A percentile compares a stretch with the other conserved stretches of the same genome.
phyloP scores from a whole-genome alignment of 106 monocot species.

The Dendrobium huoshanense region DNA sequence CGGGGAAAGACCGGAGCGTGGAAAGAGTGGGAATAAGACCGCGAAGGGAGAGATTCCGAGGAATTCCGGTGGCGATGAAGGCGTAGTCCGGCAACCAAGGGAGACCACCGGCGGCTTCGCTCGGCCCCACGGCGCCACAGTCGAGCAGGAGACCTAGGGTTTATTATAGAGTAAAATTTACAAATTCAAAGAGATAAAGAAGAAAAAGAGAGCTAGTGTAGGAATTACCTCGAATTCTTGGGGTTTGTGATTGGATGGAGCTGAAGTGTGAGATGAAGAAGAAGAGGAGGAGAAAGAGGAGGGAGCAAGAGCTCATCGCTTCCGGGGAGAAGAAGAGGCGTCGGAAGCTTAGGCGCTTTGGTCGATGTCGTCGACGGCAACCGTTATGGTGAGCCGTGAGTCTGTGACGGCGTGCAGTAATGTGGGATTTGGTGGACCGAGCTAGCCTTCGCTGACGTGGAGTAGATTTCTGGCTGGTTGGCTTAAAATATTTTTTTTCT shows the following conservation, averaged over 20 bases:
- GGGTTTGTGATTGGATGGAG: background rate
- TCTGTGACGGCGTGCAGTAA: background rate
- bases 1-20: conserved; percentile 69
- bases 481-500: too few relatives aligned
- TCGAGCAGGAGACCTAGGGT: conserved; percentile 33
- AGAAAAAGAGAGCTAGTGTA: background rate
- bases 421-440: background rate
- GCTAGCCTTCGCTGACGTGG: background rate
- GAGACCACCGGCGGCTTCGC: conserved; percentile 14
- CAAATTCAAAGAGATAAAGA: background rate
- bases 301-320: background rate
- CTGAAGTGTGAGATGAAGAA: background rate
- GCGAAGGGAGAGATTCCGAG: conserved; percentile 26
- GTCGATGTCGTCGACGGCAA: background rate
- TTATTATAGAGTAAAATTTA: background rate
- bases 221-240: conserved; percentile 3
- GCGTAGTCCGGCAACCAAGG: conserved; percentile 44
- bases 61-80: conserved; percentile 35
- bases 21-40: conserved; percentile 52
- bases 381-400: background rate
- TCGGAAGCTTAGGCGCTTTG: background rate
- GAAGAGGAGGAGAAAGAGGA: background rate
- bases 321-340: background rate
- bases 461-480: too few relatives aligned
- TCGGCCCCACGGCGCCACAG: conserved; percentile 37